Conservation (phyloP, 768 basidiomycete genomes). For the Boletus subparvulus region DNA sequence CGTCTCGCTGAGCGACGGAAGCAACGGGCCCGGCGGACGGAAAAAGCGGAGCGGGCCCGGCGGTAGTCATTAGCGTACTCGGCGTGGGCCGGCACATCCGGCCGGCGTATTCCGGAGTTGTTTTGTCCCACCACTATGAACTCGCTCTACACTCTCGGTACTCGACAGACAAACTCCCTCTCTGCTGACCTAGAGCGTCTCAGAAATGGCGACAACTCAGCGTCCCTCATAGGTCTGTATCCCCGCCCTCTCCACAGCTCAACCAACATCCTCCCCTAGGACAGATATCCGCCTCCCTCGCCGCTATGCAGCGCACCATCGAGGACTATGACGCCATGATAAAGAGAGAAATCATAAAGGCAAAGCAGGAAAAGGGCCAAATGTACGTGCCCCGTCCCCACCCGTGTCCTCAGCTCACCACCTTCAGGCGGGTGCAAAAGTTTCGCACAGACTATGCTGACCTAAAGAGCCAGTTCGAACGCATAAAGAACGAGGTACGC, state of each 20-base stretch:
- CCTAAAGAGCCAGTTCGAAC: constrained; percentile 80
- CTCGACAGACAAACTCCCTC: constrained; percentile 87
- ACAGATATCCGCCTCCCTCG: constrained; percentile 97
- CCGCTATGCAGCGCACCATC: constrained; percentile 90
- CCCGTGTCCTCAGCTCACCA: constrained; percentile 2
- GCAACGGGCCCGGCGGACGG: constrained; percentile 60
- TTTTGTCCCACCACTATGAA: constrained; percentile 61
- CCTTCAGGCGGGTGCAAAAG: constrained; percentile 82
- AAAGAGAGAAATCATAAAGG: constrained; percentile 91
- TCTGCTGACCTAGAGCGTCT: constrained; percentile 84
- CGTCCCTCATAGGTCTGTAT: constrained; percentile 78
- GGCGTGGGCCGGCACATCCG: constrained; percentile 8
- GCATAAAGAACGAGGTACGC: constrained; percentile 57
- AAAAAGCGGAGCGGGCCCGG: constrained; percentile 73
- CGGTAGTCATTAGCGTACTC: neutral
- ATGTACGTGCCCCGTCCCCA: constrained; percentile 53
- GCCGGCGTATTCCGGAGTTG: constrained; percentile 12
- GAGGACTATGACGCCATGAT: constrained; percentile 98
- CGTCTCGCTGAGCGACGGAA: constrained; percentile 60
- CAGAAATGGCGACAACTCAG: constrained; percentile 75
- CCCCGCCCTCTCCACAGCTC: neutral
- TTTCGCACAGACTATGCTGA: constrained; percentile 87
- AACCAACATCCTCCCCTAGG: constrained; percentile 51
- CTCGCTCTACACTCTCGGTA: constrained; percentile 90
- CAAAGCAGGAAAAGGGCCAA: constrained; percentile 95